These are phyloP conservation scores for Mycosarcoma maydis DNA, from an alignment of 1,284 basidiomycete species.

Conservation along the genomic window DNA sequence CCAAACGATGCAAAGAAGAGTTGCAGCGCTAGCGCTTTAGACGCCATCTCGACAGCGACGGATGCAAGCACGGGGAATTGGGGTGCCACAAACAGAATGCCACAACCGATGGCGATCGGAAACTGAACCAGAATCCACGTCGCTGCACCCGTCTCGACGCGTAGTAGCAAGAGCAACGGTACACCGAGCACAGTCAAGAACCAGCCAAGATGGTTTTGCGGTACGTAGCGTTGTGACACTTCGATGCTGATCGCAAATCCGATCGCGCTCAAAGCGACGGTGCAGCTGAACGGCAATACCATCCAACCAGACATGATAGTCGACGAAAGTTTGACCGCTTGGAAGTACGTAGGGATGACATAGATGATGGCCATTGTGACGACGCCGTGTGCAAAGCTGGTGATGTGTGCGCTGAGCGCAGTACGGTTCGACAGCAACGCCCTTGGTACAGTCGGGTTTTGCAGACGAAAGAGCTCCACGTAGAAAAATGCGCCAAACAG, in stretches of 20 bases:
- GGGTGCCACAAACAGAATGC: conserved; percentile 39
- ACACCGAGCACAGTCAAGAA: conserved; percentile 37
- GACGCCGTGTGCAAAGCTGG: conserved; percentile 28
- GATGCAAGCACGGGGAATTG: conserved; percentile 43
- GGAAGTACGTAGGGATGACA: conserved; percentile 41
- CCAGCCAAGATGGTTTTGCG: conserved; percentile 45
- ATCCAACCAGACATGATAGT: conserved; percentile 43
- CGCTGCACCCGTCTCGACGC: conserved; percentile 7
- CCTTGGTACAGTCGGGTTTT: conserved; percentile 26
- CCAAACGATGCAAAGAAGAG: conserved; percentile 37
- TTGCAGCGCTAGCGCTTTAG: conserved; percentile 24
- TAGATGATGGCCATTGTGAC: conserved; percentile 49
- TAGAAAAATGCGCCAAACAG: conserved; percentile 34
- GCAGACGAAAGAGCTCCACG: conserved; percentile 25
- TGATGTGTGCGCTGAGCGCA: conserved; percentile 19
- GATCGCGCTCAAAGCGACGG: conserved; percentile 34
- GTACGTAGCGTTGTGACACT: conserved; percentile 20
- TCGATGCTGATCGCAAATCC: conserved; percentile 36
- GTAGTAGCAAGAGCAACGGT: conserved; percentile 23
- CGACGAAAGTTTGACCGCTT: conserved; percentile 21
- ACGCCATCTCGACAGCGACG: conserved; percentile 18
- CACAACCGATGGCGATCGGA: conserved; percentile 35
- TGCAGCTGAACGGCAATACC: conserved; percentile 37
- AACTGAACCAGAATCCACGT: conserved; percentile 36
- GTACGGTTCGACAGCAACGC: conserved; percentile 27